Evolutionary conservation across 2,329 filamentous ascomycete genomes (phyloP).

Genomic region (Alternaria dauci): DNA sequence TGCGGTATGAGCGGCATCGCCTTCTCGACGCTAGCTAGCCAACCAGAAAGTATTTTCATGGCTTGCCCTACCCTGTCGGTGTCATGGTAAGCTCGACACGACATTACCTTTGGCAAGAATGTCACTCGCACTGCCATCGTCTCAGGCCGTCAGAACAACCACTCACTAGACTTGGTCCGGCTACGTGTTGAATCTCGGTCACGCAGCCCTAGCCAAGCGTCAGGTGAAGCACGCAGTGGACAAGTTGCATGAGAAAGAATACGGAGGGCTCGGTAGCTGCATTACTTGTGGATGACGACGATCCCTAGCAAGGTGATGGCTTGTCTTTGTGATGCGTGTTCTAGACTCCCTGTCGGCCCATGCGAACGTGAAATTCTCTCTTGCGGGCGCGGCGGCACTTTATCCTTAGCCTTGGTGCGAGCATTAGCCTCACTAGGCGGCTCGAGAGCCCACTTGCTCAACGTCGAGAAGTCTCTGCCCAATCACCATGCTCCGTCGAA

Average conservation of each 20-base stretch:
- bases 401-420: conserved; percentile 30
- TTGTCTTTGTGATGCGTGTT: conserved; percentile 34
- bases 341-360: conserved; percentile 43
- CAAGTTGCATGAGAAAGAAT: conserved; percentile 26
- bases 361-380: conserved; percentile 38
- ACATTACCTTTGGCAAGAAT: neutral
- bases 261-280: conserved; percentile 24
- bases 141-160: neutral
- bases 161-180: conserved; percentile 2
- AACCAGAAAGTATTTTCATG: conserved; percentile 10
- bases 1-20: conserved; percentile 36
- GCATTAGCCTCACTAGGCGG: conserved; percentile 28
- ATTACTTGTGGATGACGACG: conserved; percentile 31
- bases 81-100: conserved; percentile 23
- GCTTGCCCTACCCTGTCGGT: conserved; percentile 24
- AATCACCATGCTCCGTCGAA: conserved; percentile 25
- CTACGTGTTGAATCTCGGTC: conserved; percentile 17
- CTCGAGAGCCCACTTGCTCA: conserved; percentile 26
- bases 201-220: conserved; percentile 22
- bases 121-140: neutral
- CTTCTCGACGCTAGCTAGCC: conserved; percentile 17
- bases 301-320: conserved; percentile 31
- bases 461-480: conserved; percentile 20
- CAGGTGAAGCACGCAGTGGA: conserved; percentile 20
- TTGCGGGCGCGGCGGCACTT: conserved; percentile 37